phyloP scores from a whole-genome alignment of 352 stramenopile species.

The Globisporangium nunn region DNA sequence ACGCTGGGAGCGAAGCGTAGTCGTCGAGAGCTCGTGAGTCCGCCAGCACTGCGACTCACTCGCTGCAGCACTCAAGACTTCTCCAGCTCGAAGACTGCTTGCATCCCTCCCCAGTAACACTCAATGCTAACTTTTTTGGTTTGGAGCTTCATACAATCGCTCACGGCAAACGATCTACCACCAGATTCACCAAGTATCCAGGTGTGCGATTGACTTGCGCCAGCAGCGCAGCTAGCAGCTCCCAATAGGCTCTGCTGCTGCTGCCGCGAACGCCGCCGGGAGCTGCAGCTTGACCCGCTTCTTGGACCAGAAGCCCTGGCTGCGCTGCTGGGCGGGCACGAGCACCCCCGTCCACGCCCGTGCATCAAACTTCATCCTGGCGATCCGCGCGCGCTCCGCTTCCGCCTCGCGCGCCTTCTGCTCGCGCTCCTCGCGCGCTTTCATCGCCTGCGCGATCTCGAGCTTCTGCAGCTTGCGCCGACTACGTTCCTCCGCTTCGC shows the following conservation, averaged over 20 bases:
- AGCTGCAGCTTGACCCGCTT: conserved; percentile 57
- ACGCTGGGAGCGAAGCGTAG: background rate
- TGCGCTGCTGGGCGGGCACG: conserved; percentile 18
- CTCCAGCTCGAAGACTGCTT: background rate
- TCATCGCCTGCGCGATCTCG: conserved; percentile 59
- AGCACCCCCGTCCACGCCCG: conserved; percentile 48
- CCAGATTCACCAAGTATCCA: no score
- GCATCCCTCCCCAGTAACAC: background rate
- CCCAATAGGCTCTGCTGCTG: conserved; percentile 17
- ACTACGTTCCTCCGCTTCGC: conserved; percentile 70
- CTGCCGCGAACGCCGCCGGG: conserved; percentile 30
- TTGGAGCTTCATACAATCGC: background rate
- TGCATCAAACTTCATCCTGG: conserved; percentile 63
- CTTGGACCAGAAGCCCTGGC: conserved; percentile 43
- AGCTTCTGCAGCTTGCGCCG: conserved; percentile 57
- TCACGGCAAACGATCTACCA: no score
- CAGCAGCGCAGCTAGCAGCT: conserved; percentile 3
- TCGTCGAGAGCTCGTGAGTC: background rate
- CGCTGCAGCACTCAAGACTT: no score
- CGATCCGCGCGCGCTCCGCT: conserved; percentile 26
- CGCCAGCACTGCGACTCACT: background rate
- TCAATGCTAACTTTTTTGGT: conserved; percentile 1
- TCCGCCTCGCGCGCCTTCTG: conserved; percentile 38
- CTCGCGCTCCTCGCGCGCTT: conserved; percentile 55
- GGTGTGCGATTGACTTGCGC: no score